Conservation (phyloP, 1,284 basidiomycete genomes). For the Puccinia triticina region DNA sequence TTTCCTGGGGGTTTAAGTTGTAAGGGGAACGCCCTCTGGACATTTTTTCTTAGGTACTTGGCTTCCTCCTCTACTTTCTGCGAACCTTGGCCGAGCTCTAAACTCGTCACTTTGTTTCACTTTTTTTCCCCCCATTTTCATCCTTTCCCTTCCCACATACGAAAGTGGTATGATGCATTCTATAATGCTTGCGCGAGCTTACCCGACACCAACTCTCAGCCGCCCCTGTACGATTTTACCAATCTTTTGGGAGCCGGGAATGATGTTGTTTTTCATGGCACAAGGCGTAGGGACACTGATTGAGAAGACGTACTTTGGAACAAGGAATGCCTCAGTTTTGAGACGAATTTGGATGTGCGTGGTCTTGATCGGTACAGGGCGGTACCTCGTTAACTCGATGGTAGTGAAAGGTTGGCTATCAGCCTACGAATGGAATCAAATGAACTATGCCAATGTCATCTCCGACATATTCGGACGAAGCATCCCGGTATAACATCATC, state of each 20-base stretch:
- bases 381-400: slow-evolving; percentile 37
- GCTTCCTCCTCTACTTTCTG: not conserved
- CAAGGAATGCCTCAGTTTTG: not conserved
- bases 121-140: not conserved
- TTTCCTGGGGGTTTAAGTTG: slow-evolving; percentile 31
- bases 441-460: slow-evolving; percentile 36
- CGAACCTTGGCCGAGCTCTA: not conserved
- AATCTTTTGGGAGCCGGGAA: slow-evolving; percentile 48
- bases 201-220: slow-evolving; percentile 26
- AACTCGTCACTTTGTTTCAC: not conserved
- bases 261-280: slow-evolving; percentile 47
- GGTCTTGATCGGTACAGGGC: slow-evolving; percentile 38
- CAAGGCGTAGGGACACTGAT: slow-evolving; percentile 36
- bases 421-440: slow-evolving; percentile 45
- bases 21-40: slow-evolving; percentile 34
- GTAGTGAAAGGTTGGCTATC: slow-evolving; percentile 46
- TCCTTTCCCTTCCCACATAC: not conserved
- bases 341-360: slow-evolving; percentile 36
- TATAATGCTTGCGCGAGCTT: slow-evolving; percentile 37
- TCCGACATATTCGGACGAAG: slow-evolving; percentile 31
- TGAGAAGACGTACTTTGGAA: slow-evolving; percentile 21
- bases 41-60: slow-evolving; percentile 47
- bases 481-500: not conserved
- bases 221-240: slow-evolving; percentile 33
- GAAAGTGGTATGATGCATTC: slow-evolving; percentile 45